Evolutionary conservation across 2,329 filamentous ascomycete genomes (phyloP).

Genomic region (Zasmidium cellare): DNA sequence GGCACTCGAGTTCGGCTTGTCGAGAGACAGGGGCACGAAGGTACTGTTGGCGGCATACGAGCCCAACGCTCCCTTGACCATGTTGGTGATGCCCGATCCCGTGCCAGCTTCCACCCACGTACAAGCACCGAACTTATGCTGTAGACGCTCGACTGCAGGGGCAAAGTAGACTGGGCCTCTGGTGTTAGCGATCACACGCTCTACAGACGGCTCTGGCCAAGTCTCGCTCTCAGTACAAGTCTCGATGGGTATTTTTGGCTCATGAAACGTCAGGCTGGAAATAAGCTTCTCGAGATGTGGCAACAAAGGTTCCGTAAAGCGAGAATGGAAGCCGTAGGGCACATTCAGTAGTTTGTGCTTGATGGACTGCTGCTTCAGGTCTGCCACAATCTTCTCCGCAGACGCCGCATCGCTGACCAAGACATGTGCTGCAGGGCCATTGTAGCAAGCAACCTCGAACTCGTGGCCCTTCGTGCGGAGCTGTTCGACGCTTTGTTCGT

Average conservation of each 20-base stretch:
- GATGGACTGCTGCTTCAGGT: background rate
- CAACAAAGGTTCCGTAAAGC: constrained; percentile 11
- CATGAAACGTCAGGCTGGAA: constrained; percentile 2
- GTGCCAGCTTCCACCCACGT: constrained; percentile 19
- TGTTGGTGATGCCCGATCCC: constrained; percentile 13
- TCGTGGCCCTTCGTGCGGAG: background rate
- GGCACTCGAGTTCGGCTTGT: background rate
- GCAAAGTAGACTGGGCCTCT: constrained; percentile 15
- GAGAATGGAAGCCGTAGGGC: constrained; percentile 18
- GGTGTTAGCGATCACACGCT: constrained; percentile 7
- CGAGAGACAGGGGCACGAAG: background rate
- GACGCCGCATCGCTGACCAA: constrained; percentile 3
- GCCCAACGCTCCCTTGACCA: background rate
- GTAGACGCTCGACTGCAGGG: constrained; percentile 9
- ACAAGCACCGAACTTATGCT: constrained; percentile 1
- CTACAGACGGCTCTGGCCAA: background rate
- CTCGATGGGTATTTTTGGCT: constrained; percentile 12
- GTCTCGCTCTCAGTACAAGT: background rate
- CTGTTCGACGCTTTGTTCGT: background rate
- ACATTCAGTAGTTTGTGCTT: constrained; percentile 13
- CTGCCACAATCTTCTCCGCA: background rate
- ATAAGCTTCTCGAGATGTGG: constrained; percentile 7
- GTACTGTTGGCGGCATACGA: background rate
- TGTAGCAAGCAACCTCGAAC: constrained; percentile 17
- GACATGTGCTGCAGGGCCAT: constrained; percentile 9